Evolutionary conservation across 106 monocot species (phyloP).

Genomic region (Dioscorea dumetorum): DNA sequence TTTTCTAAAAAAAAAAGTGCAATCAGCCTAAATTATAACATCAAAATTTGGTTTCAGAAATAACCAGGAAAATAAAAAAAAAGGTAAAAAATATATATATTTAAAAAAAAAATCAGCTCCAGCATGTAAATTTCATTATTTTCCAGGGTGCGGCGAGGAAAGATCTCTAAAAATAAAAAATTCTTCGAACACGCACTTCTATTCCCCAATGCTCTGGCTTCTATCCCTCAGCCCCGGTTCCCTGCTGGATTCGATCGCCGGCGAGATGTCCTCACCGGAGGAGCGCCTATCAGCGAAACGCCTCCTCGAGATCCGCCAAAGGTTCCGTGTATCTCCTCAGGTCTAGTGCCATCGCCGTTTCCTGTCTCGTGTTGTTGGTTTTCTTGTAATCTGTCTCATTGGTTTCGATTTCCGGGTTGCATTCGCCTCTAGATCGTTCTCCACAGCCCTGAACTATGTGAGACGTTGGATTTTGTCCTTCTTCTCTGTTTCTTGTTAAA

Average conservation of each 20-base stretch:
- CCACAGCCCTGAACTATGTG: conserved; percentile 91
- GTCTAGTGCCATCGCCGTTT: not conserved
- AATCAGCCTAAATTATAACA: no score
- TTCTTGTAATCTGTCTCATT: not conserved
- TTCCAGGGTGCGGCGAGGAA: no score
- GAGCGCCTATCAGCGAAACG: conserved; percentile 52
- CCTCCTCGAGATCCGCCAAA: conserved; percentile 36
- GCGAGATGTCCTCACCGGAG: conserved; percentile 39
- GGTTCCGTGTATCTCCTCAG: conserved; percentile 20
- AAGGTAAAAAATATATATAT: no score
- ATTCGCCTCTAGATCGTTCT: conserved; percentile 50
- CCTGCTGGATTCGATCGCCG: not conserved
- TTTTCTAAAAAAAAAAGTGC: no score
- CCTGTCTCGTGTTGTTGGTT: not conserved
- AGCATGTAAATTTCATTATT: no score
- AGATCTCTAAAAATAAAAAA: not conserved
- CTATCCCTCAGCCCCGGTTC: not conserved
- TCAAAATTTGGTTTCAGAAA: no score
- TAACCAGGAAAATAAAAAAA: no score
- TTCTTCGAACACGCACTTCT: not conserved
- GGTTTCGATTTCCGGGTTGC: not conserved
- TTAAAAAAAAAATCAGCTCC: no score
- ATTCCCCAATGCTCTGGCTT: not conserved
- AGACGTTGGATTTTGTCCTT: conserved; percentile 12
- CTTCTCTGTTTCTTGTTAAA: not conserved